Evolutionary conservation across 1,284 basidiomycete species (phyloP), one percentile per base, ranked within the genome.

Genomic region (Malassezia slooffiae): DNA sequence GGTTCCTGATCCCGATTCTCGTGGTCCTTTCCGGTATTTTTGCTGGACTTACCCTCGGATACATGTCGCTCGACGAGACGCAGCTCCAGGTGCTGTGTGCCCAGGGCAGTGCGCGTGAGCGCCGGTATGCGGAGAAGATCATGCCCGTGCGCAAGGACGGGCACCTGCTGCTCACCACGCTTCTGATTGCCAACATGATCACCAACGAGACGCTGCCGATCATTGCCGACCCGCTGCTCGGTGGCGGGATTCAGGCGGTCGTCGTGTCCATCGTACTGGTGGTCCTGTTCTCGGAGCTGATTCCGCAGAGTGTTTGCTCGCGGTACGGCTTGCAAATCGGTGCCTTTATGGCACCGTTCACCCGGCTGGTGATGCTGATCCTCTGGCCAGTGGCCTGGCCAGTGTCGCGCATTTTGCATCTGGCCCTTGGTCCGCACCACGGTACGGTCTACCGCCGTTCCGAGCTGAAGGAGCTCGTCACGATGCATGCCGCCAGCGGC

Each of bases 51-150:
- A 85, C 84, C 48, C 73, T 85, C 38, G 88, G 87, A 9, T 90
- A 90, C 70, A 89, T 91, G 84, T 85, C 82, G 59, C 76, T 91
- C 59, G 88, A 90, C 71, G 83, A 85, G 71, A 91, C 87, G 16
- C 86, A 90, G 74, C 76, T 91, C 28, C 81, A 83, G 62, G 88
- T 91, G 2, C 74, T 91, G 10, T 79, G 81, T 52, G 80, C 86
- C 43, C 84, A 83, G 46, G 87, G 87, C 17, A 84, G 82, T 15
- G 76, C 81, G 75, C 74, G 80, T 57, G 86, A 91, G 70, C 80
- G 82, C 60, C 72, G 73, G 48, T 83, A 86, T 54, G 87, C 87
- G 3, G 77, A 79, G 52, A 82, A 82, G 71, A 90, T 91, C 62
- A 80, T 82, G 67, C 86, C 86, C 12, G 80, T 91, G 39, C 81